phyloP scores from a whole-genome alignment of 345 rosid species.

The Salix arbutifolia region DNA sequence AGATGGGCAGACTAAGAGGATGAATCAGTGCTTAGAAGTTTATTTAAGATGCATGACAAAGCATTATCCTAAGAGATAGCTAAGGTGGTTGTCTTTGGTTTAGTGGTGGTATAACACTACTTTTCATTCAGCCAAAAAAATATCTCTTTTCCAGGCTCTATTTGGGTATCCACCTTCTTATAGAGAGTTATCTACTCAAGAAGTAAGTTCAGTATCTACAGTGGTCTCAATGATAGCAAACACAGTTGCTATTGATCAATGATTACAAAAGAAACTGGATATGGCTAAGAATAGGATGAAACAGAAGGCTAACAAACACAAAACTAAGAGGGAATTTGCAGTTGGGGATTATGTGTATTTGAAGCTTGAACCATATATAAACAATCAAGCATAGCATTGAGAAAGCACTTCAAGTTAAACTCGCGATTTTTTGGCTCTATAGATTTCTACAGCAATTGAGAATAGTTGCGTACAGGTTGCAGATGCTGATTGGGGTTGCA shows the following conservation, averaged over 20 bases:
- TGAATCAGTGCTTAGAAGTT: neutral
- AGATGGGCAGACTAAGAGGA: neutral
- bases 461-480: neutral
- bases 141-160: neutral
- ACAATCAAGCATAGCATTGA: neutral
- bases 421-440: neutral
- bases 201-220: neutral
- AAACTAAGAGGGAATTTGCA: neutral
- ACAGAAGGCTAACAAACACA: neutral
- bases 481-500: neutral
- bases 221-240: neutral
- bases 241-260: neutral
- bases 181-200: neutral
- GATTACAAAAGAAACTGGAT: neutral
- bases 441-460: neutral
- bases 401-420: neutral
- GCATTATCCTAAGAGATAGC: neutral
- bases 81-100: neutral
- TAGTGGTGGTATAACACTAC: neutral
- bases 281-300: neutral
- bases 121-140: neutral
- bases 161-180: neutral
- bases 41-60: neutral
- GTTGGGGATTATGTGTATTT: neutral
- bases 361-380: neutral